phyloP scores from a whole-genome alignment of 2,329 filamentous ascomycete species.

The Ampelomyces quisqualis region DNA sequence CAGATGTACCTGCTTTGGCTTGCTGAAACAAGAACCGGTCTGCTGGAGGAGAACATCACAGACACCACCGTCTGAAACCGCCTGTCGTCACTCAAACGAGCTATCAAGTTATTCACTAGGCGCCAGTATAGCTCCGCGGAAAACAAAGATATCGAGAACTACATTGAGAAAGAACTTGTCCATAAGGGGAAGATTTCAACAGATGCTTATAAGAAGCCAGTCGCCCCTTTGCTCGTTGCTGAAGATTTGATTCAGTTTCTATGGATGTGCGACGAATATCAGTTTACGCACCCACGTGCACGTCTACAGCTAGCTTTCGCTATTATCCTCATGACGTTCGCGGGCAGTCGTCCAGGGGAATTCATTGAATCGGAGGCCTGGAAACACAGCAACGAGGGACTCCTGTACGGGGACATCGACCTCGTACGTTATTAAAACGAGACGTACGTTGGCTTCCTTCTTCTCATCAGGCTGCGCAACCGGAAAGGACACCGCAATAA shows the following conservation, averaged over 20 bases:
- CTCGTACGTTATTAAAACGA: not conserved
- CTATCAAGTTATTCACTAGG: conserved; percentile 9
- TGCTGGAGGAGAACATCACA: conserved; percentile 10
- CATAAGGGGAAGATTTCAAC: conserved; percentile 1
- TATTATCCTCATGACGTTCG: not conserved
- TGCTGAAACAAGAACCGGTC: conserved; percentile 3
- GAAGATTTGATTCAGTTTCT: conserved; percentile 10
- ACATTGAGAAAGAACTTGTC: conserved; percentile 1
- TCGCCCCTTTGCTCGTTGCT: conserved; percentile 6
- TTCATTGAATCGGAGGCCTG: conserved; percentile 4
- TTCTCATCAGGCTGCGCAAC: conserved; percentile 4
- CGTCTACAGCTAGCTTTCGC: conserved; percentile 8
- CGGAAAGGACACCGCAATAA: conserved; percentile 5
- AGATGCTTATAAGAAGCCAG: conserved; percentile 3
- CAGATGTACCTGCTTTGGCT: conserved; percentile 8
- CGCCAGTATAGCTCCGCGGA: conserved; percentile 6
- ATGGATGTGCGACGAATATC: conserved; percentile 11
- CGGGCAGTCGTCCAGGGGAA: conserved; percentile 5
- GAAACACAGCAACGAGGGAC: conserved; percentile 6
- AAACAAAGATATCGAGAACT: conserved; percentile 4
- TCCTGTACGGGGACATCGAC: conserved; percentile 4
- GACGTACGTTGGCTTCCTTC: conserved; percentile 1
- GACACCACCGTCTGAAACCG: conserved; percentile 8
- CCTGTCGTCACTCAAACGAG: conserved; percentile 8
- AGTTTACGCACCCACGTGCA: conserved; percentile 3